Conservation (phyloP, 148 eudicot species). For the Tetragonia tetragonoides region DNA sequence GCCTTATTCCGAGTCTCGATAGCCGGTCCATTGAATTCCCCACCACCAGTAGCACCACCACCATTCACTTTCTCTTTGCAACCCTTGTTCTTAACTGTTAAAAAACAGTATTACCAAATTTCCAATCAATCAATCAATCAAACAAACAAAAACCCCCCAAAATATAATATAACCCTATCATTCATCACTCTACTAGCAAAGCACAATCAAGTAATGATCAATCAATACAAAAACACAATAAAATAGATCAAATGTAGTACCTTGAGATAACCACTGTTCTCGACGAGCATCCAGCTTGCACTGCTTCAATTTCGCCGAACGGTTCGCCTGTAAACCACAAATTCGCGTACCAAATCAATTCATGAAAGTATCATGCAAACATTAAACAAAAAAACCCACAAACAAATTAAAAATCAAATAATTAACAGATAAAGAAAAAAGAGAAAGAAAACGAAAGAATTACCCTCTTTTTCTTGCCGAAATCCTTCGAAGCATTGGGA, state of each 20-base stretch:
- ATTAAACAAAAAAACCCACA: neutral
- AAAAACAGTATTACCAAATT: neutral
- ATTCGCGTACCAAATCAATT: constrained; percentile 3
- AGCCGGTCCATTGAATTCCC: constrained; percentile 15
- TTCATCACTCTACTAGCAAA: too few species aligned
- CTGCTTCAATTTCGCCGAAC: constrained; percentile 92
- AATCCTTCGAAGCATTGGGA: constrained; percentile 65
- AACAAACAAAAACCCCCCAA: neutral
- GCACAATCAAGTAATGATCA: neutral
- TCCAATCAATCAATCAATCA: neutral
- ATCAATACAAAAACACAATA: neutral
- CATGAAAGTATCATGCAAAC: constrained; percentile 10
- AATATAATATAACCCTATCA: too few species aligned
- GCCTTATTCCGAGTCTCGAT: constrained; percentile 29
- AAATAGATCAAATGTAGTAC: constrained; percentile 33
- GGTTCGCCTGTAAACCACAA: constrained; percentile 50
- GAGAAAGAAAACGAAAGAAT: neutral
- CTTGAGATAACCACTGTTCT: constrained; percentile 94
- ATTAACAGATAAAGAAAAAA: neutral
- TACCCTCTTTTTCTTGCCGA: constrained; percentile 84
- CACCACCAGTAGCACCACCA: constrained; percentile 19
- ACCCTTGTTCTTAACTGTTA: constrained; percentile 54
- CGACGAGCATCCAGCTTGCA: constrained; percentile 92
- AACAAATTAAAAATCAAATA: neutral
- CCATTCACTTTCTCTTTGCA: constrained; percentile 42